phyloP scores from a whole-genome alignment of 2,329 filamentous ascomycete genomes.

The Cladosporium sp. region DNA sequence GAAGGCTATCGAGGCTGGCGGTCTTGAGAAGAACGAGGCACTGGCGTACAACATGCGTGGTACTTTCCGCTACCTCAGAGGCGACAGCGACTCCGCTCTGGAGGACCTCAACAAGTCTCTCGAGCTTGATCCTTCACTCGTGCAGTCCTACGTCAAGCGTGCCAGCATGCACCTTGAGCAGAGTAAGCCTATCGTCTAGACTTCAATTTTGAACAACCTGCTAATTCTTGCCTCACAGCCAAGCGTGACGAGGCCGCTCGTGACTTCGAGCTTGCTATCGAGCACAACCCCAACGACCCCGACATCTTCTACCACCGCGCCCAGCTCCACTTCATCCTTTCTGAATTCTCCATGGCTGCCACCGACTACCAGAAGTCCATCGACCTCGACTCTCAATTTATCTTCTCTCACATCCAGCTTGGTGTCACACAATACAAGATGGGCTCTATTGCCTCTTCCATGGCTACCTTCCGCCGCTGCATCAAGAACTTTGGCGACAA shows the following conservation, averaged over 20 bases:
- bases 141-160: slow-evolving; percentile 97
- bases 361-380: slow-evolving; percentile 99
- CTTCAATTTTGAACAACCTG: slow-evolving; percentile 27
- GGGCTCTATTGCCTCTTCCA: slow-evolving; percentile 94
- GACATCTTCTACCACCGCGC: slow-evolving; percentile 99
- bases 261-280: slow-evolving; percentile 83
- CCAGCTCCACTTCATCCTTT: slow-evolving; percentile 96
- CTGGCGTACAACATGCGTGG: slow-evolving; percentile 95
- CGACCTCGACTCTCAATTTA: slow-evolving; percentile 91
- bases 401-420: slow-evolving; percentile 99
- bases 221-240: slow-evolving; percentile 47
- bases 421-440: slow-evolving; percentile 99
- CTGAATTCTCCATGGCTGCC: slow-evolving; percentile 87
- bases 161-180: slow-evolving; percentile 97
- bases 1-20: slow-evolving; percentile 78
- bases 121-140: slow-evolving; percentile 81
- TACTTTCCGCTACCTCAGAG: slow-evolving; percentile 90
- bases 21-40: slow-evolving; percentile 79
- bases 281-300: slow-evolving; percentile 83
- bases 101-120: slow-evolving; percentile 89
- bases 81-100: slow-evolving; percentile 81
- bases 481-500: slow-evolving; percentile 98
- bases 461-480: slow-evolving; percentile 95
- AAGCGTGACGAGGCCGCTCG: slow-evolving; percentile 81
- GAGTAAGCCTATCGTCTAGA: slow-evolving; percentile 56